Conservation (phyloP, 106 monocot genomes). For the Phalaenopsis equestris region DNA sequence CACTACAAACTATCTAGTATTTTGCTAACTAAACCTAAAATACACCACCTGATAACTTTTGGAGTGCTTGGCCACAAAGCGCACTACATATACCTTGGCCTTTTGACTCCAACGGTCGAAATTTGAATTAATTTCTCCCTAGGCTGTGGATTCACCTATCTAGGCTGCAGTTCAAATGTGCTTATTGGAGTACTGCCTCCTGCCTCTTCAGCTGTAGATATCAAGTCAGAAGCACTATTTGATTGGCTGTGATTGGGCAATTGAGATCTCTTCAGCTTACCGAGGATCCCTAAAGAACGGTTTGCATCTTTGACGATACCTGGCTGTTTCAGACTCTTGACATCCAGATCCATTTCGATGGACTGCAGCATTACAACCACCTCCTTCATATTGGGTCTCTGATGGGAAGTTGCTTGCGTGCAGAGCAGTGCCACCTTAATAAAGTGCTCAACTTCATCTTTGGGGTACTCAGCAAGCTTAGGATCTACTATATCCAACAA, state of each 20-base stretch:
- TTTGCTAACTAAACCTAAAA: background rate
- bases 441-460: constrained; percentile 34
- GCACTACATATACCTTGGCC: background rate
- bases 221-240: background rate
- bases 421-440: constrained; percentile 49
- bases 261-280: background rate
- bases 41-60: background rate
- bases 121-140: too few relatives aligned
- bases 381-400: constrained; percentile 44
- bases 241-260: background rate
- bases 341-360: constrained; percentile 9
- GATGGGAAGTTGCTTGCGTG: constrained; percentile 33
- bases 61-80: background rate
- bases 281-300: background rate
- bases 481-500: constrained; percentile 45
- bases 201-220: constrained; percentile 6
- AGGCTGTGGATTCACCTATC: constrained; percentile 1
- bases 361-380: constrained; percentile 36
- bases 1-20: background rate
- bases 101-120: background rate
- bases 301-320: constrained; percentile 7
- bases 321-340: constrained; percentile 18
- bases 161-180: constrained; percentile 23
- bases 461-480: constrained; percentile 25
- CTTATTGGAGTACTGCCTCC: constrained; percentile 8